These are phyloP conservation scores for Aspergillus sp. DNA, from an alignment of 2,329 filamentous ascomycete species.

Conservation along the genomic window DNA sequence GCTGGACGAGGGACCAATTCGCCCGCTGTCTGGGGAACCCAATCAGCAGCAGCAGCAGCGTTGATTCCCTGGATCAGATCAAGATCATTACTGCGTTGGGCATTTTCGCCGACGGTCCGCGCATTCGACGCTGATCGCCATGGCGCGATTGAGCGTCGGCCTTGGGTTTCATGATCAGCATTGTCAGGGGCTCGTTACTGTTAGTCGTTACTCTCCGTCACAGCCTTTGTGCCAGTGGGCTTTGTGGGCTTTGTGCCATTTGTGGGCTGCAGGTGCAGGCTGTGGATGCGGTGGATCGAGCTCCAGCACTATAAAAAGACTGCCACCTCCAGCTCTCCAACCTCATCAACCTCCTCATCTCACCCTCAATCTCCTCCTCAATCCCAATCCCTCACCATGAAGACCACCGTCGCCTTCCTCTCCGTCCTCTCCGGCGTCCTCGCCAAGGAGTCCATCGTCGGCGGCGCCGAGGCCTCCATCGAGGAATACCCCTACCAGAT, in stretches of 20 bases:
- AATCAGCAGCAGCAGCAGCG: background rate
- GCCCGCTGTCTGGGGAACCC: background rate
- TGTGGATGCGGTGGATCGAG: background rate
- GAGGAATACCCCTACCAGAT: constrained; percentile 9
- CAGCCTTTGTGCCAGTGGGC: background rate
- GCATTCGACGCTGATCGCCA: background rate
- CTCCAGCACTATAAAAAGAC: background rate
- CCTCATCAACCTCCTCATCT: background rate
- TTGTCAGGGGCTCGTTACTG: background rate
- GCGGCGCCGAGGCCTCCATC: constrained; percentile 7
- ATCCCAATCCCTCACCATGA: background rate
- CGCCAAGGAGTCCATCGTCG: constrained; percentile 1
- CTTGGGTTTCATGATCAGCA: background rate
- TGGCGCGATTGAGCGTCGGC: background rate
- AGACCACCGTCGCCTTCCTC: background rate
- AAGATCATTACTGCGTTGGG: background rate
- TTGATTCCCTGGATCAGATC: background rate
- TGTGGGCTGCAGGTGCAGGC: too few relatives aligned
- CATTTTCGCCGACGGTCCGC: background rate
- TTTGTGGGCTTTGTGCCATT: too few relatives aligned
- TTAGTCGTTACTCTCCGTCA: too few relatives aligned
- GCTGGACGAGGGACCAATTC: too few relatives aligned
- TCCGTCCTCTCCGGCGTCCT: background rate
- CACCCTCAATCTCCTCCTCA: background rate
- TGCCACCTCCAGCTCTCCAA: background rate